Base-by-base conservation (phyloP, 140 eudicot species). In the Oenanthe javanica region DNA sequence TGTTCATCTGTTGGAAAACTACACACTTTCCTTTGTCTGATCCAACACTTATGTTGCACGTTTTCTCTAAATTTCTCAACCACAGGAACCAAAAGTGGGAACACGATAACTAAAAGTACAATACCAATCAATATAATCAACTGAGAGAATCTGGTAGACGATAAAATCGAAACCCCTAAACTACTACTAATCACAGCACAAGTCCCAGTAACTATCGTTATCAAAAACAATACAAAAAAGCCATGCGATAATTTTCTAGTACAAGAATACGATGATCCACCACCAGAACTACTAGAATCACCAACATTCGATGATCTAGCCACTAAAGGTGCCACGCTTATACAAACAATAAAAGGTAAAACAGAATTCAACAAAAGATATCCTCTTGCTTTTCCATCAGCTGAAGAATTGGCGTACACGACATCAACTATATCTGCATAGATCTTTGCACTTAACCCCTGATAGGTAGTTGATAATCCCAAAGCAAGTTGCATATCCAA, bases 381-480 rank as follows among this genome's bases (percentile, higher is more conserved):
- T 2, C 82, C 75, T 79, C 80, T 79, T 18, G 99, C 97, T 55
- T 61, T 85, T 52, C 85, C 80, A 2, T 9, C n/a, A 8, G 85
- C 81, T 1, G 89, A n/a, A 16, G 80, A 57, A 11, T 82, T 72
- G 13, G 86, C 51, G 46, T 79, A 84, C 46, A 81, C 40, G 78
- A 88, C 84, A 81, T 84, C 88, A 21, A 92, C 89, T 4, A 89
- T 54, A n/a, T 86, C 95, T 0, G 93, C 82, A 55, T 92, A 89
- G 25, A 95, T 83, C 79, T 88, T 88, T 15, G 97, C 97, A 79
- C 93, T 95, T 71, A 95, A 80, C 0, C 99, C 97, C 81, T 86
- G 84, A 74, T 92, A 92, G 27, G 96, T 89, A 21, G 99, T 92
- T 0, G 99, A 84, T 40, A 95, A 57, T 3, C 99, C 99, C 9